phyloP scores from a whole-genome alignment of 106 monocot species.

The Dactylorhiza incarnata region DNA sequence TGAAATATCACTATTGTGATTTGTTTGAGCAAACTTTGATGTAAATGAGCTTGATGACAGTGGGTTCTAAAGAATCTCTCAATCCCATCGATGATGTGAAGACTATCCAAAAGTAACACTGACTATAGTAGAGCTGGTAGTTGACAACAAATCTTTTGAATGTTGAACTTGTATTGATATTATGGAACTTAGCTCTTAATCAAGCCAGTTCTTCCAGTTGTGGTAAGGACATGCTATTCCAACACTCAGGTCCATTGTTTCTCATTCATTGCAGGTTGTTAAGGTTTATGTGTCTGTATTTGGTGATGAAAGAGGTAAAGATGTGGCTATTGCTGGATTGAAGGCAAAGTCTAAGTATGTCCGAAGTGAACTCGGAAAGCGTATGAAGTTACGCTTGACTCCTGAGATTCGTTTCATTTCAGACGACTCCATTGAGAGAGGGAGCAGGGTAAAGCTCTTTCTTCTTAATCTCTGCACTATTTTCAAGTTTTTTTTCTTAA shows the following conservation, averaged over 20 bases:
- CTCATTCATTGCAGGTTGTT: slow-evolving; percentile 41
- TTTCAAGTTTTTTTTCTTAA: neutral
- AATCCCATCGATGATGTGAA: neutral
- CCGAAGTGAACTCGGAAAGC: slow-evolving; percentile 62
- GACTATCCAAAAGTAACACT: too few species aligned
- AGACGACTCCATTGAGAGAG: slow-evolving; percentile 72
- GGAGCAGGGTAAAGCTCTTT: slow-evolving; percentile 47
- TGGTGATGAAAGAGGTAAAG: slow-evolving; percentile 70
- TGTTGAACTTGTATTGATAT: neutral
- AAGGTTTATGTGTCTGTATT: slow-evolving; percentile 79
- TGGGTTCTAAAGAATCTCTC: neutral
- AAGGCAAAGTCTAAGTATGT: slow-evolving; percentile 52
- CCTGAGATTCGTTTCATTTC: slow-evolving; percentile 71
- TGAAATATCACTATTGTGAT: neutral
- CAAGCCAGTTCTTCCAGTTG: neutral
- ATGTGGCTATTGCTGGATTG: slow-evolving; percentile 52
- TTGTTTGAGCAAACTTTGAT: neutral
- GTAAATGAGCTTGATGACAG: neutral
- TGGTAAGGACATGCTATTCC: neutral
- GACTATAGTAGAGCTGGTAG: too few species aligned
- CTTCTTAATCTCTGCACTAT: neutral
- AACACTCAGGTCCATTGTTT: neutral
- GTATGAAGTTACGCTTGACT: slow-evolving; percentile 61
- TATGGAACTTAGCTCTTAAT: neutral
- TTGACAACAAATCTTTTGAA: neutral